These are phyloP conservation scores for Hortaea sp. DNA, from an alignment of 2,329 filamentous ascomycete genomes.

Conservation along the genomic window DNA sequence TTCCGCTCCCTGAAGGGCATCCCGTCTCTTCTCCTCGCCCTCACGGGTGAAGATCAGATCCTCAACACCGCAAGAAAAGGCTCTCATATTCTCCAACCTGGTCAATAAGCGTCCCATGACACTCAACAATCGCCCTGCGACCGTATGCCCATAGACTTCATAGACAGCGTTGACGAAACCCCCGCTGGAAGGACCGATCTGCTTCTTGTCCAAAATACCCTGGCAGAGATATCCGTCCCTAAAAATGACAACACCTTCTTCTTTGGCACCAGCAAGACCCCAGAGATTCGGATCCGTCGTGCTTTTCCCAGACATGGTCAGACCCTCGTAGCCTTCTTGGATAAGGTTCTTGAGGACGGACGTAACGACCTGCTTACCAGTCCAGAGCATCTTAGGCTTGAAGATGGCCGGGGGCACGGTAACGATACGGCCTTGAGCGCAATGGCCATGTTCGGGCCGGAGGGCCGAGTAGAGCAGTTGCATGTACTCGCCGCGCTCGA, in stretches of 20 bases:
- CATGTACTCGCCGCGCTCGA: slow-evolving; percentile 78
- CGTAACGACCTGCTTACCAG: slow-evolving; percentile 89
- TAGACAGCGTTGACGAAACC: slow-evolving; percentile 88
- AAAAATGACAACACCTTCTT: slow-evolving; percentile 75
- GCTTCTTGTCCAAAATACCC: slow-evolving; percentile 90
- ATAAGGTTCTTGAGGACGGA: slow-evolving; percentile 89
- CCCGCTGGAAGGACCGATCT: slow-evolving; percentile 78
- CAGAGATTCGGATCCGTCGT: slow-evolving; percentile 71
- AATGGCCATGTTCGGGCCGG: slow-evolving; percentile 82
- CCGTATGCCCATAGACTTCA: slow-evolving; percentile 80
- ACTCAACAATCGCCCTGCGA: slow-evolving; percentile 79
- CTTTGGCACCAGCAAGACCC: slow-evolving; percentile 51
- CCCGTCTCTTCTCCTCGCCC: slow-evolving; percentile 62
- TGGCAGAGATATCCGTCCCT: slow-evolving; percentile 78
- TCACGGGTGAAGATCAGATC: slow-evolving; percentile 76
- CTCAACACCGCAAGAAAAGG: slow-evolving; percentile 95
- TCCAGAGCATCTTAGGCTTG: slow-evolving; percentile 78
- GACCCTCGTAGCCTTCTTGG: slow-evolving; percentile 61
- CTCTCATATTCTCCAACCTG: slow-evolving; percentile 81
- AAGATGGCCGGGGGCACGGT: slow-evolving; percentile 71
- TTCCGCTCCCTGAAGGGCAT: slow-evolving; percentile 58
- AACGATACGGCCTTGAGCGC: slow-evolving; percentile 69
- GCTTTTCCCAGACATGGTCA: slow-evolving; percentile 71
- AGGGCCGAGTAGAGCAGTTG: slow-evolving; percentile 87
- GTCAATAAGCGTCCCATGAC: slow-evolving; percentile 83